phyloP scores from a whole-genome alignment of 495 filamentous ascomycete species.

The Aspergillus campestris region DNA sequence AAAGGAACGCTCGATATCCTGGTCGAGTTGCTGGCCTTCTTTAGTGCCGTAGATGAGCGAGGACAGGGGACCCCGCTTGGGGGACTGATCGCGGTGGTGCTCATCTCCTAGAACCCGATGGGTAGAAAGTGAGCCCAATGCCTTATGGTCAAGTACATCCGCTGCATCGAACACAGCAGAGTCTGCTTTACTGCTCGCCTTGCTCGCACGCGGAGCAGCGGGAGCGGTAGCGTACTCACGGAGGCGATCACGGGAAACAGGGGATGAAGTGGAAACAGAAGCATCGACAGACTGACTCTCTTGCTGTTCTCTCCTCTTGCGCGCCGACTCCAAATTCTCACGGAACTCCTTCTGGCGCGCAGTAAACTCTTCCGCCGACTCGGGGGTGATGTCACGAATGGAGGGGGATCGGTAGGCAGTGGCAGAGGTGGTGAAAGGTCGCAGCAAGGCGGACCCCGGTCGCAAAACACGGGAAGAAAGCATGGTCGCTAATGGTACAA shows the following conservation, averaged over 20 bases:
- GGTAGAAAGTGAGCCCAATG: conserved; percentile 60
- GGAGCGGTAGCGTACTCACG: conserved; percentile 41
- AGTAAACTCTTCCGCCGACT: conserved; percentile 65
- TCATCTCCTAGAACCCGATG: conserved; percentile 44
- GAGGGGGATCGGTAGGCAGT: conserved; percentile 56
- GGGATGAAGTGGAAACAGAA: conserved; percentile 36
- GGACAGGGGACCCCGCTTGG: conserved; percentile 43
- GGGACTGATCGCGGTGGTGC: conserved; percentile 38
- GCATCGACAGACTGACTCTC: conserved; percentile 64
- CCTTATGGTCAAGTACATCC: conserved; percentile 31
- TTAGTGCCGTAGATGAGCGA: conserved; percentile 93
- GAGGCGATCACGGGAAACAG: conserved; percentile 25
- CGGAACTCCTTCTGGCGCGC: conserved; percentile 78
- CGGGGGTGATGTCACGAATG: conserved; percentile 72
- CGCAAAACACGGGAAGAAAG: conserved; percentile 41
- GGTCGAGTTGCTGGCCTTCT: conserved; percentile 84
- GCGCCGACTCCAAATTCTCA: conserved; percentile 64
- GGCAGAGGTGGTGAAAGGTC: conserved; percentile 54
- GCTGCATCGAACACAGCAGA: conserved; percentile 33
- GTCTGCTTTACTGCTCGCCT: conserved; percentile 37
- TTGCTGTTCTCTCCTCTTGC: conserved; percentile 69
- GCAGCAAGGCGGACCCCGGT: conserved; percentile 40
- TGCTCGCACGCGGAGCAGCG: conserved; percentile 49
- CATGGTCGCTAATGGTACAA: conserved; percentile 26
- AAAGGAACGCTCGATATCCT: conserved; percentile 91